phyloP scores from a whole-genome alignment of 1,284 basidiomycete genomes.

The Afroboletus lepidellus region DNA sequence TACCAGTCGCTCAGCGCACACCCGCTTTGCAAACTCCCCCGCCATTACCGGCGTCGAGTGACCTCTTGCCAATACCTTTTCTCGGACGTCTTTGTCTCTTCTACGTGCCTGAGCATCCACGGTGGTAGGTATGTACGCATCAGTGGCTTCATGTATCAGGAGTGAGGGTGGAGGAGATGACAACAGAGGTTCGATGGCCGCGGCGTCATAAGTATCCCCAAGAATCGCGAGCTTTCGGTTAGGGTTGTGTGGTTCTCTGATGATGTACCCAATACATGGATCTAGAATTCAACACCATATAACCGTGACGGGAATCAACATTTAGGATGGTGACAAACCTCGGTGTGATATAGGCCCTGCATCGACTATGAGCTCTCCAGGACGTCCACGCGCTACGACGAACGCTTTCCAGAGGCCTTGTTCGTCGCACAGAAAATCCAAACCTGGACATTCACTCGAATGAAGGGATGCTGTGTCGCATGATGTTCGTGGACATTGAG shows the following conservation, averaged over 20 bases:
- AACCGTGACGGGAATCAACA: constrained; percentile 1
- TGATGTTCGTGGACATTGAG: constrained; percentile 46
- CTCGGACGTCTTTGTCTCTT: constrained; percentile 47
- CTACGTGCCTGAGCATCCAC: constrained; percentile 51
- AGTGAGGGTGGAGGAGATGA: constrained; percentile 47
- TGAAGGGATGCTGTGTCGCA: constrained; percentile 57
- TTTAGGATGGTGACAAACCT: constrained; percentile 47
- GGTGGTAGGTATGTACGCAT: constrained; percentile 65
- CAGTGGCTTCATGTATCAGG: constrained; percentile 83
- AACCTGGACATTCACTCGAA: constrained; percentile 65
- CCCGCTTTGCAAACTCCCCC: constrained; percentile 69
- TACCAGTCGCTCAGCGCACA: constrained; percentile 66
- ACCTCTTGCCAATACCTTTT: constrained; percentile 63
- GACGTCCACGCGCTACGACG: constrained; percentile 34
- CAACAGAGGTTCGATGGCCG: constrained; percentile 55
- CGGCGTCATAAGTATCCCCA: constrained; percentile 69
- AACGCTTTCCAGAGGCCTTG: constrained; percentile 76
- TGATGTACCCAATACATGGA: constrained; percentile 80
- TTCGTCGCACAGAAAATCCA: constrained; percentile 57
- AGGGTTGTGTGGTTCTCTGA: constrained; percentile 58
- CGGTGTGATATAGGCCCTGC: constrained; percentile 83
- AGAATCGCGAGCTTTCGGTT: constrained; percentile 52
- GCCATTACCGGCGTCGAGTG: constrained; percentile 86
- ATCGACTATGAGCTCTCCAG: constrained; percentile 57
- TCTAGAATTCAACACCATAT: constrained; percentile 45